A percentile compares a stretch with the other conserved stretches of the same genome.
These are phyloP conservation scores for Penicillium lagena DNA, from an alignment of 495 filamentous ascomycete species.

Conservation along the genomic window DNA sequence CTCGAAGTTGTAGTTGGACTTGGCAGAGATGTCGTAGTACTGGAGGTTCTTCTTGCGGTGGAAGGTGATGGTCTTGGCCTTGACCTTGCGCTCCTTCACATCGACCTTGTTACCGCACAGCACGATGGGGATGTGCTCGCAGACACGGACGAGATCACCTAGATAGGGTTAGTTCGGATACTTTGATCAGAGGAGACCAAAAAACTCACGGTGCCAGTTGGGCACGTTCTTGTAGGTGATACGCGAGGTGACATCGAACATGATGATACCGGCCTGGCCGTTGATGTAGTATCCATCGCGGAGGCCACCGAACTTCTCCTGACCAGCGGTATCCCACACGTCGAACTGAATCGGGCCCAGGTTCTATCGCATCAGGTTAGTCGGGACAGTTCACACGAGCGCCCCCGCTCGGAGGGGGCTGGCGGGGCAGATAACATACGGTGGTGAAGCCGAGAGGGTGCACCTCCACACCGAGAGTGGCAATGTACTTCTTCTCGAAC, in stretches of 20 bases:
- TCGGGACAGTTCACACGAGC: conserved; percentile 1
- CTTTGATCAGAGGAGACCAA: background rate
- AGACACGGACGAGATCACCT: conserved; percentile 99
- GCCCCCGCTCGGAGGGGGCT: conserved; percentile 16
- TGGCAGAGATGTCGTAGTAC: conserved; percentile 99
- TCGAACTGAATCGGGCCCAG: conserved; percentile 96
- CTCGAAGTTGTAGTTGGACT: conserved; percentile 99
- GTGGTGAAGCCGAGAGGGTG: conserved; percentile 92
- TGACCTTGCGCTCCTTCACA: conserved; percentile 99
- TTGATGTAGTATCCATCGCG: conserved; percentile 99
- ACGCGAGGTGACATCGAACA: conserved; percentile 99
- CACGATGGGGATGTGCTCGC: conserved; percentile 99
- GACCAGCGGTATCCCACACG: conserved; percentile 99
- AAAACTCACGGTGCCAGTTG: conserved; percentile 97
- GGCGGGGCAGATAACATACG: conserved; percentile 66
- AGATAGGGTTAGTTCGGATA: conserved; percentile 6
- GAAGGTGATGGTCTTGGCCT: conserved; percentile 99
- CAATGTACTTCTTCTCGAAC: conserved; percentile 99
- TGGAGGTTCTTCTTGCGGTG: conserved; percentile 99
- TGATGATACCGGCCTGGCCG: conserved; percentile 99
- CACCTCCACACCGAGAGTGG: conserved; percentile 98
- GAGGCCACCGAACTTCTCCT: conserved; percentile 99
- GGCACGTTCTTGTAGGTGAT: conserved; percentile 99
- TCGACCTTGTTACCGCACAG: conserved; percentile 99
- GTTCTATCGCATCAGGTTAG: conserved; percentile 61